A percentile compares a stretch with the other conserved stretches of the same genome.
phyloP scores from a whole-genome alignment of 169 alveolate species.

The Eimeria praecox region DNA sequence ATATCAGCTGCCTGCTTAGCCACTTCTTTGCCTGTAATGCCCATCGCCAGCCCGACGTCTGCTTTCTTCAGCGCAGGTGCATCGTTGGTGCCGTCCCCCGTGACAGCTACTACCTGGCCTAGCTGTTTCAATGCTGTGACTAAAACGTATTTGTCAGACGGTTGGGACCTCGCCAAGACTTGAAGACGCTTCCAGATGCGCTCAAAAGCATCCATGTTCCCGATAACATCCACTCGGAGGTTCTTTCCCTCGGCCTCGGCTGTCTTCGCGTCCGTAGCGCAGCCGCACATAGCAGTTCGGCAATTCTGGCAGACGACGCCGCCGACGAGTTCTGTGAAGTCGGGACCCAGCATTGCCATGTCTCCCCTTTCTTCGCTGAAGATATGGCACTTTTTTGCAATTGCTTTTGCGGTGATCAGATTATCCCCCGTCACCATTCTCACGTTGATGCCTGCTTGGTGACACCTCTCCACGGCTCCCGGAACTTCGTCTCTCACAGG shows the following conservation, averaged over 20 bases:
- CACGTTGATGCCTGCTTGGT: conserved; percentile 93
- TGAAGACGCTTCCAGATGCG: conserved; percentile 85
- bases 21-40: conserved; percentile 94
- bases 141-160: conserved; percentile 94
- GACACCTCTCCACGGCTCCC: conserved; percentile 90
- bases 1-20: conserved; percentile 97
- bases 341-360: conserved; percentile 83
- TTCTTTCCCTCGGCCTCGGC: conserved; percentile 84
- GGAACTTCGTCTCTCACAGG: conserved; percentile 93
- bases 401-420: conserved; percentile 91
- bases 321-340: conserved; percentile 84
- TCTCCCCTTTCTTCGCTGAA: conserved; percentile 85
- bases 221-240: conserved; percentile 89
- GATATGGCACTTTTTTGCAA: conserved; percentile 93
- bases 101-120: conserved; percentile 94
- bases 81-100: conserved; percentile 98
- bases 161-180: conserved; percentile 95
- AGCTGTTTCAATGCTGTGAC: conserved; percentile 87
- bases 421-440: conserved; percentile 96
- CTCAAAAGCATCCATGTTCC: conserved; percentile 88
- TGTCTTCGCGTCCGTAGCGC: conserved; percentile 85
- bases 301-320: conserved; percentile 90
- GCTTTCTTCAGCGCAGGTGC: conserved; percentile 97
- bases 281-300: conserved; percentile 84
- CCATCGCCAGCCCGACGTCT: conserved; percentile 97